Evolutionary conservation across 257 asterid species (phyloP), one percentile per base, ranked within the genome.

Genomic region (Leptodermis oblonga): DNA sequence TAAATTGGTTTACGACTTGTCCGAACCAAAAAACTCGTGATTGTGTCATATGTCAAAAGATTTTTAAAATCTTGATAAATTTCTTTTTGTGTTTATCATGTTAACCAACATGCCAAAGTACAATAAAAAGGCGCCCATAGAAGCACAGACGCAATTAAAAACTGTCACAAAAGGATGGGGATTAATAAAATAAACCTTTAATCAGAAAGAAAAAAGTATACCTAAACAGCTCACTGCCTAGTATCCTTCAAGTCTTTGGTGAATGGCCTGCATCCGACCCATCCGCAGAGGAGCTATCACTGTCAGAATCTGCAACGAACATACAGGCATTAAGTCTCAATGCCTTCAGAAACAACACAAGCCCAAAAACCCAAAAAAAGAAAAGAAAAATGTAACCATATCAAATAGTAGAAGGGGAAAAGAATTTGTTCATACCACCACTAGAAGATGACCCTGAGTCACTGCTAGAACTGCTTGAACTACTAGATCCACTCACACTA

Each of bases 401-500:
- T 6, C 37, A 20, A 58, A 53, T n/a, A 34, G 18, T 65, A 42
- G 62, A 46, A n/a, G 66, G 41, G 64, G 23, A 18, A 22, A 20
- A 63, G 4, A 81, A 36, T 70, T 36, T 79, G 64, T 58, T 30
- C 41, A 1, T 85, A 90, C 95, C 96, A 90, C 95, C 96, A 41
- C 96, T 90, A 51, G 98, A 88, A 55, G 91, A 81, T 43, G 98
- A 90, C 31, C 92, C 98, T 43, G 98, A 92, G 80, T 90, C 98
- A 70, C 93, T 86, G 75, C 96, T 92, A 67, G 97, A 92, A 81
- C 93, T 88, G 82, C 98, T 89, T 2, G 98, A 92, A 78, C 98
- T 89, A 78, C 92, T 92, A 78, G 96, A 86, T 74, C 83, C 86
- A 70, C 87, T 82, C 4, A 55, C 83, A 74, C 81, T 79, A 69